Evolutionary conservation across 2,329 filamentous ascomycete genomes (phyloP), one percentile per base, ranked within the genome.

Genomic region (Clarireedia sp.): DNA sequence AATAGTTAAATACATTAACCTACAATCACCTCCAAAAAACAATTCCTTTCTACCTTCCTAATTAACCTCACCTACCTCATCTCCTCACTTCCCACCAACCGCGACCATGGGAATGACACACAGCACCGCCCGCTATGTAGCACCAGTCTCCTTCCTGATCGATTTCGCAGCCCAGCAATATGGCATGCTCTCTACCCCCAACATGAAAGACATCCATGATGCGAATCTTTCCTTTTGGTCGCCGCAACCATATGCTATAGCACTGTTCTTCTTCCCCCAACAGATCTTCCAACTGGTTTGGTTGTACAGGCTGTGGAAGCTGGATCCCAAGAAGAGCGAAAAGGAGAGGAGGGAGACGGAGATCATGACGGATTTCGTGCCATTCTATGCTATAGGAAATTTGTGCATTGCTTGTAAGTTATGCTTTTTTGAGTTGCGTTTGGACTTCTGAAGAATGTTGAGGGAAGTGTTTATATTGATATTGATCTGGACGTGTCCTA

Each of bases 81-180:
- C 19, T 2, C 17, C 10, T 7, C 10, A 21, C 29, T 19, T 5
- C 23, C n/a, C 16, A 2, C 38, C 26, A 41, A 41, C 2, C 37
- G 3, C 17, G 40, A 65, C 38, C 2, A 82, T 81, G 78, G 78
- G 75, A 53, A 70, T 81, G 62, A 72, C 74, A 36, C 74, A 79
- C 56, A 78, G 72, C 48, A 80, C 78, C 1, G 77, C 78, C 50
- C 75, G 76, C 60, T 77, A 74, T 63, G 69, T 82, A 17, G 78
- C 79, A 36, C 78, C 80, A 0, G 66, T 73, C 16, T 78, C 78
- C 21, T 83, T 82, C 67, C 50, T 72, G 17, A 75, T 78, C 66
- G 77, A 83, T 68, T 81, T 83, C 62, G 76, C 75, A 3, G 74
- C 77, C 1, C 80, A 83, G 65, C 77, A 79, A 64, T 82, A 83